These are phyloP conservation scores for Aspergillus coremiiformis DNA, from an alignment of 495 filamentous ascomycete species.

Conservation along the genomic window DNA sequence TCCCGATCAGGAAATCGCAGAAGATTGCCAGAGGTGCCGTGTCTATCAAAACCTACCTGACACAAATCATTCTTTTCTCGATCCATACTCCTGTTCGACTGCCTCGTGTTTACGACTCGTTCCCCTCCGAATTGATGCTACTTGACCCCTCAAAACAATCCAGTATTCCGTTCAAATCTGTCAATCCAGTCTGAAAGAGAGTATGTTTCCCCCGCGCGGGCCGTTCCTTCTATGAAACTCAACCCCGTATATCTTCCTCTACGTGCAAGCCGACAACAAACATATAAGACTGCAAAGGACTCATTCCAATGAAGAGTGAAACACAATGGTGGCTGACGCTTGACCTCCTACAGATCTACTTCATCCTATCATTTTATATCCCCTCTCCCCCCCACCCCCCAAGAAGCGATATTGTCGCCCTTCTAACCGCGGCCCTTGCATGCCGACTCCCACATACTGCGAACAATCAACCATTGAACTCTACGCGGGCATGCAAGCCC, in stretches of 20 bases:
- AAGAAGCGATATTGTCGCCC: not conserved
- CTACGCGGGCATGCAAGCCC: conserved; percentile 15
- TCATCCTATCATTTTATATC: conserved; percentile 2
- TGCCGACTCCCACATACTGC: not conserved
- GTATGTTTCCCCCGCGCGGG: conserved; percentile 13
- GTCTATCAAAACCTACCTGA: no score
- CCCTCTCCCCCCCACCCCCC: no score
- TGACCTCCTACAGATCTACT: conserved; percentile 5
- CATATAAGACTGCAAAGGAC: no score
- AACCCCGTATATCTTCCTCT: not conserved
- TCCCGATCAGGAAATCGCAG: not conserved
- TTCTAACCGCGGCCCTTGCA: conserved; percentile 1
- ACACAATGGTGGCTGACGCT: conserved; percentile 2
- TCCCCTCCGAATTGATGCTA: not conserved
- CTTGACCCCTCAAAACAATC: not conserved
- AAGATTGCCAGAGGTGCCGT: not conserved
- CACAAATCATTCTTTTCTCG: not conserved
- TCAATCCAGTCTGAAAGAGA: not conserved
- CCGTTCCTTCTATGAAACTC: conserved; percentile 10
- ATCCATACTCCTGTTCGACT: not conserved
- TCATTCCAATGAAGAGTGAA: not conserved
- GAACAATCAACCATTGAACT: conserved; percentile 2
- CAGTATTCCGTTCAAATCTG: not conserved
- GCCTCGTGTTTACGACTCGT: not conserved
- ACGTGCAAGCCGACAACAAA: not conserved